Evolutionary conservation across 2,329 filamentous ascomycete genomes (phyloP).

Genomic region (Colletotrichum sp.): DNA sequence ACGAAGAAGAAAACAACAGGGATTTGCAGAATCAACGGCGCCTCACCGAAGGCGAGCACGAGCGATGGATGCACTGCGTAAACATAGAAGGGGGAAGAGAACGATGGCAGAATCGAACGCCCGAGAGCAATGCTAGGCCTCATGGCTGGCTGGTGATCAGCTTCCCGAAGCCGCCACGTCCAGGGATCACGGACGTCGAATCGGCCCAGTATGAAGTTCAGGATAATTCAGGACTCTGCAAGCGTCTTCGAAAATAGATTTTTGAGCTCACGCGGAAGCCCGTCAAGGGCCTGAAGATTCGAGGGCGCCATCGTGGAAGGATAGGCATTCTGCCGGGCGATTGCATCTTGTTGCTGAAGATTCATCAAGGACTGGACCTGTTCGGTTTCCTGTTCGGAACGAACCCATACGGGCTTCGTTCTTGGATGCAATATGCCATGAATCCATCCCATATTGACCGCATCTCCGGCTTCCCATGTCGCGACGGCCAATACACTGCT

Average conservation of each 20-base stretch:
- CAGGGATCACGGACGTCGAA: slow-evolving; percentile 5
- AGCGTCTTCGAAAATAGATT: slow-evolving; percentile 10
- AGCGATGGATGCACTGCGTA: neutral
- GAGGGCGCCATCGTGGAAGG: neutral
- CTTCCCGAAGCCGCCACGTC: slow-evolving; percentile 8
- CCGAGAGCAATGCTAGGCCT: neutral
- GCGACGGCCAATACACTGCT: neutral
- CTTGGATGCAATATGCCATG: neutral
- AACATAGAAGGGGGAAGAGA: neutral
- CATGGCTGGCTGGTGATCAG: neutral
- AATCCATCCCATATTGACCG: neutral
- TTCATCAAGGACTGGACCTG: neutral
- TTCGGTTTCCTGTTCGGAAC: neutral
- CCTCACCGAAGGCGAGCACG: neutral
- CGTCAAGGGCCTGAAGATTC: neutral
- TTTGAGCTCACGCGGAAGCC: neutral
- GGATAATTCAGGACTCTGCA: slow-evolving; percentile 15
- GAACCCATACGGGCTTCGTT: neutral
- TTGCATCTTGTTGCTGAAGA: neutral
- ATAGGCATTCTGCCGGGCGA: neutral
- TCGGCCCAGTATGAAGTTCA: slow-evolving; percentile 6
- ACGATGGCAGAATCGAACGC: neutral
- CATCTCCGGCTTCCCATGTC: slow-evolving; percentile 4
- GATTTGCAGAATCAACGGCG: neutral
- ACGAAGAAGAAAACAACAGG: neutral